Percentiles rank a stretch among this genome's conserved stretches.
Conservation (phyloP, 495 filamentous ascomycete species). For the Xylaria acuta region DNA sequence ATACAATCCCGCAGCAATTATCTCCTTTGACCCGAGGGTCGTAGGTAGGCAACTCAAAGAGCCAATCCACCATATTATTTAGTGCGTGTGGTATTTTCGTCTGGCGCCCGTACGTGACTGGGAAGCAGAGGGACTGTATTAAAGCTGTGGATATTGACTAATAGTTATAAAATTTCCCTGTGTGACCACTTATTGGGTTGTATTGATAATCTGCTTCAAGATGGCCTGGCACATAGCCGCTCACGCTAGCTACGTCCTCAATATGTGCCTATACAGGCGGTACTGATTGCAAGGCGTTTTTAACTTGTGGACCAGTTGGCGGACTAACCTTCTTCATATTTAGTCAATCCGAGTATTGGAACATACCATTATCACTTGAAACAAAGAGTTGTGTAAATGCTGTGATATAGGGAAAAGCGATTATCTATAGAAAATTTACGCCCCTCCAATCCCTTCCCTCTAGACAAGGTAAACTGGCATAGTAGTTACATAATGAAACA, state of each 20-base stretch:
- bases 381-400: neutral
- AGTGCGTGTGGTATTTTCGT: too few relatives aligned
- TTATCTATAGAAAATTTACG: neutral
- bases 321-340: neutral
- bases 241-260: neutral
- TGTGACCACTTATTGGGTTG: neutral
- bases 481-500: neutral
- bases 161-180: neutral
- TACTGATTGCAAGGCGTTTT: too few relatives aligned
- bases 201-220: neutral
- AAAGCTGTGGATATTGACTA: neutral
- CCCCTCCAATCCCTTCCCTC: neutral
- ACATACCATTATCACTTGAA: neutral
- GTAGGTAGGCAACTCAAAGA: too few relatives aligned
- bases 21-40: too few relatives aligned
- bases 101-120: neutral
- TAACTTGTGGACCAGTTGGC: too few relatives aligned
- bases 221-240: neutral
- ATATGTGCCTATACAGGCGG: neutral
- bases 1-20: too few relatives aligned
- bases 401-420: neutral
- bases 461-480: neutral
- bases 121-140: neutral
- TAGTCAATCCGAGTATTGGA: neutral
- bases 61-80: too few relatives aligned